Conservation (phyloP, 2,329 filamentous ascomycete species). For the Hymenoscyphus fraxineus region DNA sequence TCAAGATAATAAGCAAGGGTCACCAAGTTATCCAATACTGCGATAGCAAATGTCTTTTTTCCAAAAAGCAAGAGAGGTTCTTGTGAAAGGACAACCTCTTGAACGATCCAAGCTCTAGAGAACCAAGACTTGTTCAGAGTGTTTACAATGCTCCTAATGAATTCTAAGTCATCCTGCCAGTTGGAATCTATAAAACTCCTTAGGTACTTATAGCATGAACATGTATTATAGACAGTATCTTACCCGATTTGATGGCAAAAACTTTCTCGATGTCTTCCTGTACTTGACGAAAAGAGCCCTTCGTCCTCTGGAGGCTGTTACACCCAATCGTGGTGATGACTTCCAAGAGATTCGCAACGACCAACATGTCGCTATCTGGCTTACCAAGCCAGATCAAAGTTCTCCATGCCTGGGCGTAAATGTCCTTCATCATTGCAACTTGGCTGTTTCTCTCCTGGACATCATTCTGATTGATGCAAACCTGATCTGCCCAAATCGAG, state of each 20-base stretch:
- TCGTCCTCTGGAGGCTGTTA: not conserved
- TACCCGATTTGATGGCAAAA: not conserved
- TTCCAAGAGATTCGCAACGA: not conserved
- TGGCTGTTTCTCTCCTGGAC: not conserved
- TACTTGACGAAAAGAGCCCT: not conserved
- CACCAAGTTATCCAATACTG: not conserved
- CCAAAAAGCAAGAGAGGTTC: not conserved
- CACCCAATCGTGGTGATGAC: not conserved
- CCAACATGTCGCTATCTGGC: not conserved
- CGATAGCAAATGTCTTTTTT: not conserved
- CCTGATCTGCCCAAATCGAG: not conserved
- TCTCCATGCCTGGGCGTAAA: not conserved
- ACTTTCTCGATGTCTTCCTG: not conserved
- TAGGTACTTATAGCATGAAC: too few species aligned
- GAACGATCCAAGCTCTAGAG: not conserved
- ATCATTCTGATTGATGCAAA: not conserved
- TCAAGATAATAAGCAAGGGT: not conserved
- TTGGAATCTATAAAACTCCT: not conserved
- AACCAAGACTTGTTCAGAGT: not conserved
- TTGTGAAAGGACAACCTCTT: not conserved
- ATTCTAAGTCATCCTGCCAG: not conserved
- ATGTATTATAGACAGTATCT: not conserved
- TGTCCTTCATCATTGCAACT: not conserved
- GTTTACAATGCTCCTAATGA: not conserved
- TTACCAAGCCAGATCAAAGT: not conserved